A percentile compares a stretch with the other conserved stretches of the same genome.
Conservation (phyloP, 129 eudicot species). For the Helianthus annuus region DNA sequence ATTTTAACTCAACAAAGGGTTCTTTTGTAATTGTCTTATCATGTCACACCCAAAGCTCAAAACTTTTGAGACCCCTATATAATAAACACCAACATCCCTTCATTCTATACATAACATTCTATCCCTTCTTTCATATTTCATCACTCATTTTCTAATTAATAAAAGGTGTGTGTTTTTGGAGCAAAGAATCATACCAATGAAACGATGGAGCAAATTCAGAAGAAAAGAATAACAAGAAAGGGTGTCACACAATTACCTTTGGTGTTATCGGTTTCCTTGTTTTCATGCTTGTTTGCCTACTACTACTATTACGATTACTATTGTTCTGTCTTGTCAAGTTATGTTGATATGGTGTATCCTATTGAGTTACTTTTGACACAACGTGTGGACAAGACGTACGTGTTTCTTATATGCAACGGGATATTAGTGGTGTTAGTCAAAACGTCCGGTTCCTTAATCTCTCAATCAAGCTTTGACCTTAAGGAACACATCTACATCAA, state of each 20-base stretch:
- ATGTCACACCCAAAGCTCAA: neutral
- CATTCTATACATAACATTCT: neutral
- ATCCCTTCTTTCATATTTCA: conserved; percentile 14
- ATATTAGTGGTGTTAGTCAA: conserved; percentile 30
- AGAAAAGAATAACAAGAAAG: conserved; percentile 22
- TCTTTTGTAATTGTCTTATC: neutral
- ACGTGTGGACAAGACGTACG: conserved; percentile 18
- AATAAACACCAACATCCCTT: conserved; percentile 2
- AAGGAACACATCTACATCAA: conserved; percentile 28
- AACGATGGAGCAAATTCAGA: conserved; percentile 27
- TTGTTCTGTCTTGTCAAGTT: neutral
- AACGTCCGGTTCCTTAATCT: conserved; percentile 25
- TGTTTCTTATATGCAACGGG: conserved; percentile 32
- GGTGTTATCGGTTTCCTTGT: neutral
- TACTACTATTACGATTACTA: conserved; percentile 9
- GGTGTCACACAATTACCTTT: conserved; percentile 14
- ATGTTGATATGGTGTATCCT: neutral
- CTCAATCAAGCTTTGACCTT: conserved; percentile 29
- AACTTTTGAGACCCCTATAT: conserved; percentile 23
- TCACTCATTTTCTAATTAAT: neutral
- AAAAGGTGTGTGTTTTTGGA: neutral
- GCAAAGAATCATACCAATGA: neutral
- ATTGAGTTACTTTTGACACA: conserved; percentile 11
- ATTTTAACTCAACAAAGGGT: neutral
- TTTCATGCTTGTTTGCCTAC: conserved; percentile 1